phyloP scores from a whole-genome alignment of 73 alveolate genomes.

The Symbiodinium natans region DNA sequence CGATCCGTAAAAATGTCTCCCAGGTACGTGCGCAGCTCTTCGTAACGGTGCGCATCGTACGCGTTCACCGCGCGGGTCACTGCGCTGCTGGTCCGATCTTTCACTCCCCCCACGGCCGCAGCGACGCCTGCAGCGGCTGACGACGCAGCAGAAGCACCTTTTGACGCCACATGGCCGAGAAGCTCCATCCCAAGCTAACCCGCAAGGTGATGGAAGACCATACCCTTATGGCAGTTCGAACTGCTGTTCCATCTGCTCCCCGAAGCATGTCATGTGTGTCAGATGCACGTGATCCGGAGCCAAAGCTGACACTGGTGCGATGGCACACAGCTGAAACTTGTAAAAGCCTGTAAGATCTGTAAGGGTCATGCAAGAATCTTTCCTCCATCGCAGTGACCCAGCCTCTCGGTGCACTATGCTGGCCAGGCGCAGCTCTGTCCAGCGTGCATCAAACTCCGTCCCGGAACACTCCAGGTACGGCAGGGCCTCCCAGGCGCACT shows the following conservation, averaged over 20 bases:
- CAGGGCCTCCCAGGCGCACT: neutral
- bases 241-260: no score
- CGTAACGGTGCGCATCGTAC: neutral
- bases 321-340: no score
- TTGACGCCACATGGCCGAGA: constrained; percentile 50
- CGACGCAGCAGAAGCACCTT: constrained; percentile 44
- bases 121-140: constrained; percentile 11
- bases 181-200: neutral
- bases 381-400: no score
- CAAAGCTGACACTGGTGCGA: no score
- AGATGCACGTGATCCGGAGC: no score
- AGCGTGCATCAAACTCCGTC: constrained; percentile 30
- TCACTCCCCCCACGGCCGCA: constrained; percentile 2
- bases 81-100: neutral
- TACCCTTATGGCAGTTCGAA: no score
- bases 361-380: no score
- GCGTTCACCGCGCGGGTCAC: neutral
- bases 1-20: constrained; percentile 29
- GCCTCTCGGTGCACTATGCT: constrained; percentile 66
- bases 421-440: constrained; percentile 21
- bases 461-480: constrained; percentile 33
- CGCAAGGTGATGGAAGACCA: no score
- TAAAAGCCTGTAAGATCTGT: no score
- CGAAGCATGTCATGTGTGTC: no score
- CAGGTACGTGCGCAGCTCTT: neutral